Base-by-base conservation (phyloP, 2,329 filamentous ascomycete genomes). In the Penicillium sp. region DNA sequence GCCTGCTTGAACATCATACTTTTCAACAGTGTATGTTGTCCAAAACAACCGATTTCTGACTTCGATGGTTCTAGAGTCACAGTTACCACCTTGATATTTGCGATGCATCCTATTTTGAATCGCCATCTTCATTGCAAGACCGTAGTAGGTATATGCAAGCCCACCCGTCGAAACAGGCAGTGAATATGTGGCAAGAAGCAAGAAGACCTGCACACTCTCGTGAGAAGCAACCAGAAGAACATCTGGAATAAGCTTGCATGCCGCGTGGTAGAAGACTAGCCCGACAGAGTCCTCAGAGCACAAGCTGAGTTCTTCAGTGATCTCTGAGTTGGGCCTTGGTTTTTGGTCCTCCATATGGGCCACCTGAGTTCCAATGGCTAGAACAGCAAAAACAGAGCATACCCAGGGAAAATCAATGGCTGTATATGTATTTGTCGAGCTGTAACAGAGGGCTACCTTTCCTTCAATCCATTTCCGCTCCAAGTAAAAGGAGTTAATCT, bases 71-170 rank as follows among this genome's bases (percentile, higher is more conserved):
- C 72, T 71, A 13, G 74, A 67, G 47, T 79, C 76, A 21, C 81
- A 69, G 0, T 73, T 76, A 29, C 75, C 72, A 1, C 76, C 78
- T 0, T 73, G 65, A 55, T 77, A 79, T 48, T 73, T 79, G 41
- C 81, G 72, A 59, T 84, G 82, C 81, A 84, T 82, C 5, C 82
- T 82, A 59, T 84, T 84, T 56, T 83, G 81, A 15, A 84, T 82
- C 0, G 81, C 82, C 60, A 84, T 73, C 55, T 82, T 82, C 50
- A 83, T 71, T 0, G 80, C 79, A 9, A 84, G 65, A 6, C 80
- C 80, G 35, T 83, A 72, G 57, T 84, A 84, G 2, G 80, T 81
- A 56, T 82, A 84, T 1, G 79, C 79, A 18, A 84, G 65, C 0
- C 81, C 82, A 1, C 80, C 80, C 0, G 81, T 77, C 59, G 84